Percentiles rank a stretch among this genome's conserved stretches.
These are phyloP conservation scores for Candida germanica DNA, from an alignment of 805 yeast genomes.

Conservation along the genomic window DNA sequence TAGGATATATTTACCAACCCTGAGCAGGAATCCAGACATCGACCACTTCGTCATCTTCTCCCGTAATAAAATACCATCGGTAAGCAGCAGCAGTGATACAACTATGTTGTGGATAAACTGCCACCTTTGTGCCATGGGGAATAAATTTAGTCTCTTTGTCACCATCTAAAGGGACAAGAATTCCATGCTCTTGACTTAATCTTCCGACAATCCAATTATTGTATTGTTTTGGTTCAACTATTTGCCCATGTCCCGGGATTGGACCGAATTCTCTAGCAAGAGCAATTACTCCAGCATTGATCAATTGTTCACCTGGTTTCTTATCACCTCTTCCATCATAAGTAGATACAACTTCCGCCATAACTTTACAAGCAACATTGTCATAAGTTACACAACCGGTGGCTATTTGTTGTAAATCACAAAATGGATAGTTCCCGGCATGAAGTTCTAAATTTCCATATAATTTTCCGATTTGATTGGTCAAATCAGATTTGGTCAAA, in stretches of 20 bases:
- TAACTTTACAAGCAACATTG: conserved; percentile 59
- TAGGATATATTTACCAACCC: conserved; percentile 25
- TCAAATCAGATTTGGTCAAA: conserved; percentile 20
- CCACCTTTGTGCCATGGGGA: conserved; percentile 53
- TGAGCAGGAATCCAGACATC: conserved; percentile 63
- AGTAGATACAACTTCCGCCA: conserved; percentile 53
- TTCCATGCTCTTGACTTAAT: conserved; percentile 79
- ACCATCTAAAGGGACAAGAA: conserved; percentile 46
- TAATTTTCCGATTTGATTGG: conserved; percentile 20
- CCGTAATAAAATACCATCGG: conserved; percentile 54
- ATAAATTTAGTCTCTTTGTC: conserved; percentile 31
- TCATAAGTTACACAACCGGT: conserved; percentile 61
- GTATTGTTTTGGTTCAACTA: conserved; percentile 37
- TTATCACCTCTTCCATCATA: conserved; percentile 55
- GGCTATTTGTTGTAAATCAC: conserved; percentile 75
- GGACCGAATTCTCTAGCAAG: conserved; percentile 64
- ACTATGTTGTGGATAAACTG: conserved; percentile 64
- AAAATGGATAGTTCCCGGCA: conserved; percentile 76
- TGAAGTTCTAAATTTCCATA: conserved; percentile 60
- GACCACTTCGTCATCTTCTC: conserved; percentile 39
- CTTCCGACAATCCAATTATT: conserved; percentile 65
- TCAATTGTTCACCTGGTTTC: conserved; percentile 56
- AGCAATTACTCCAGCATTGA: conserved; percentile 73
- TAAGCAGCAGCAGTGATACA: conserved; percentile 69
- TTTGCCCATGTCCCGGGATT: conserved; percentile 57